These are phyloP conservation scores for Penicillium vulpinum DNA, from an alignment of 2,329 filamentous ascomycete genomes.

Conservation along the genomic window DNA sequence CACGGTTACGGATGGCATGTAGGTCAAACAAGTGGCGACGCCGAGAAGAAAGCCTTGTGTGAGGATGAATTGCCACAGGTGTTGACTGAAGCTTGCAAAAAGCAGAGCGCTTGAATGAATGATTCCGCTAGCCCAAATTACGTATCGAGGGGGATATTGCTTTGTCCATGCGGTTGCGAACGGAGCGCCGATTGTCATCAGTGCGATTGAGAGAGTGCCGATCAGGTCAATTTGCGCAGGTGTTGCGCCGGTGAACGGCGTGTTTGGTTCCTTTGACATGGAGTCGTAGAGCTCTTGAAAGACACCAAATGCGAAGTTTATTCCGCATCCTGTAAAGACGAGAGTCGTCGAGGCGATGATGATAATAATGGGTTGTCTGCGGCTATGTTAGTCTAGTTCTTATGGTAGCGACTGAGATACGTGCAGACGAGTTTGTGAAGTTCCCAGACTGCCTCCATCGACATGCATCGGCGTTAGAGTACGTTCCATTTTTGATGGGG, in stretches of 20 bases:
- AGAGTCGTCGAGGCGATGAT: conserved; percentile 20
- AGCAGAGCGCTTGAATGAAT: conserved; percentile 31
- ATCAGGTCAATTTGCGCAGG: conserved; percentile 43
- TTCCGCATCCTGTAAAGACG: conserved; percentile 38
- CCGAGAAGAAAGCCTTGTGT: conserved; percentile 41
- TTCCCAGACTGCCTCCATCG: neutral
- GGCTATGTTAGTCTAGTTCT: neutral
- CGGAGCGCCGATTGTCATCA: conserved; percentile 40
- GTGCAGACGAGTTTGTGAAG: neutral
- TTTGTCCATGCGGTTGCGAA: conserved; percentile 39
- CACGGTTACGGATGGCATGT: conserved; percentile 40
- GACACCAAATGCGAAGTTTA: conserved; percentile 44
- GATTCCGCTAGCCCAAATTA: conserved; percentile 31
- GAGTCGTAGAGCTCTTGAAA: conserved; percentile 44
- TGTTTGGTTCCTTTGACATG: conserved; percentile 27
- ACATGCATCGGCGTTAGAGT: conserved; percentile 4
- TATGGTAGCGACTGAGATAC: neutral
- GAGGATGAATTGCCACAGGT: conserved; percentile 34
- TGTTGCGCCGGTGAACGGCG: conserved; percentile 38
- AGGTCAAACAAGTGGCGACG: conserved; percentile 39
- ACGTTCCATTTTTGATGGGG: neutral
- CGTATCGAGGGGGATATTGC: conserved; percentile 31
- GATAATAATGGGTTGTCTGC: conserved; percentile 14
- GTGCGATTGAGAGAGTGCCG: conserved; percentile 37
- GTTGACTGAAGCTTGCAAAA: conserved; percentile 35